Evolutionary conservation across 768 basidiomycete genomes (phyloP), one percentile per base, ranked within the genome.

Genomic region (Naganishia onofrii): DNA sequence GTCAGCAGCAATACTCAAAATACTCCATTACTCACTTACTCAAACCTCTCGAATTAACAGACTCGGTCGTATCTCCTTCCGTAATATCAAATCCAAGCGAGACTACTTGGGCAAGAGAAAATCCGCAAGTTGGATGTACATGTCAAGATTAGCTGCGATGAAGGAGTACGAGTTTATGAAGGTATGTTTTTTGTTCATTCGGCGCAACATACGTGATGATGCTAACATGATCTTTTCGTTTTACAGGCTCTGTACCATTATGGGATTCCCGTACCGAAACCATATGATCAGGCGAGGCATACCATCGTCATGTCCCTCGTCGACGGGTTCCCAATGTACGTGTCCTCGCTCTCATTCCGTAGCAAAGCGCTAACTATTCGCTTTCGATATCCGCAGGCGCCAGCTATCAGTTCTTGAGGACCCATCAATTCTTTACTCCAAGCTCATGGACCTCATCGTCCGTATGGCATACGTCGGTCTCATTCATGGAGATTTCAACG

Each of bases 101-200:
- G 96, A 99, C 78, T 99, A 98, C 79, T 83, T 99, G 67, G 92
- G 94, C 28, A 95, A 93, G 81, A 87, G 96, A 51, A 93, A 93
- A 81, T 91, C 90, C 21, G 95, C 96, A 0, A 92, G 92, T 21
- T 99, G 96, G 96, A 96, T 98, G 93, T 98, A 97, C 82, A 92
- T 99, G 91, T 94, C 92, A 26, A 87, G 96, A 26, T 82, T 99
- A 55, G 90, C 94, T 21, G 96, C 96, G 10, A 90, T 95, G 83
- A 98, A 97, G 78, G 96, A 99, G 79, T 99, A 89, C 87, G 92
- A 92, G 0, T 99, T 98, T 81, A 95, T 99, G 92, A 97, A 96
- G 85, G 95, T 51, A 36, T 36, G 29, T 12, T 32, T 8, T 2
- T 38, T 42, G 4, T n/a, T 36, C 29, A 36, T 13, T 19, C 3